Evolutionary conservation across 116 monocot genomes (phyloP).

Genomic region (Iris pallida): DNA sequence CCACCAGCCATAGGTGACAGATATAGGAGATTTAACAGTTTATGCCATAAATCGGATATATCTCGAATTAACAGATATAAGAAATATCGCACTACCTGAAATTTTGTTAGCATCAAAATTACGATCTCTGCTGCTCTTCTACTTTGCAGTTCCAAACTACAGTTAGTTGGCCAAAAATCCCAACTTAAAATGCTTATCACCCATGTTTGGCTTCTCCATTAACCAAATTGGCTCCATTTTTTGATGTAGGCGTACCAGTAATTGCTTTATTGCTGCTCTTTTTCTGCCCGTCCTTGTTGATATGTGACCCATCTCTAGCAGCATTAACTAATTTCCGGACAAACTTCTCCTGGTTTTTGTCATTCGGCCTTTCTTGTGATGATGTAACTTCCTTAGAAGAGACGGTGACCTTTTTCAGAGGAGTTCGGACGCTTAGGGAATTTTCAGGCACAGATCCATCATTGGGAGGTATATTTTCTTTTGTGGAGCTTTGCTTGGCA

Average conservation of each 20-base stretch:
- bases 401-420: slow-evolving; percentile 6
- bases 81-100: no score
- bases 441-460: slow-evolving; percentile 12
- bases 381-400: slow-evolving; percentile 14
- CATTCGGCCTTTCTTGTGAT: slow-evolving; percentile 8
- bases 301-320: slow-evolving; percentile 16
- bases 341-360: slow-evolving; percentile 20
- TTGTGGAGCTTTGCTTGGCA: slow-evolving; percentile 15
- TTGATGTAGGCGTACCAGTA: not conserved
- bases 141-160: no score
- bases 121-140: no score
- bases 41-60: no score
- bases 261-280: slow-evolving; percentile 17
- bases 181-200: not conserved
- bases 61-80: no score
- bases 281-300: slow-evolving; percentile 28
- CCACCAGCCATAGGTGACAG: no score
- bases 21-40: no score
- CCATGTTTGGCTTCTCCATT: slow-evolving; percentile 24
- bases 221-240: slow-evolving; percentile 19
- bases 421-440: slow-evolving; percentile 7
- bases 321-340: slow-evolving; percentile 8
- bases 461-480: slow-evolving; percentile 35
- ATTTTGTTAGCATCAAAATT: no score
- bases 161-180: no score